Percentiles rank a stretch among this genome's conserved stretches.
Conservation (phyloP, 2,329 filamentous ascomycete genomes). For the Magnaporthiopsis poae region DNA sequence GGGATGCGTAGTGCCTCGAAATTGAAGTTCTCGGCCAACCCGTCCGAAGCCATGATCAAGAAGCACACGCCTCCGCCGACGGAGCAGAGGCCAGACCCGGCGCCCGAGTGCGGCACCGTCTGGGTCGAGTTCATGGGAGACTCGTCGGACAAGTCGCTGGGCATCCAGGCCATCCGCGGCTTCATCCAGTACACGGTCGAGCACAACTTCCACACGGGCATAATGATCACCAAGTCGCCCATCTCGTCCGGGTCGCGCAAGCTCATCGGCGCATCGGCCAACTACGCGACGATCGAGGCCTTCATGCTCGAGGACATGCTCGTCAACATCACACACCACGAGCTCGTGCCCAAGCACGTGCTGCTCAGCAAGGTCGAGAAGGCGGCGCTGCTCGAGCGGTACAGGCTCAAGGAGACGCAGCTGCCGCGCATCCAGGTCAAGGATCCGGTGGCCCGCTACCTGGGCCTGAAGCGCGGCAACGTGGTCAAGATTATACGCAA, state of each 20-base stretch:
- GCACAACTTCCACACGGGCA: conserved; percentile 77
- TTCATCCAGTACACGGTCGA: conserved; percentile 76
- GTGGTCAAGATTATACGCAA: conserved; percentile 97
- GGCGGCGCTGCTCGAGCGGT: conserved; percentile 70
- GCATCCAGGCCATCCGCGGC: conserved; percentile 81
- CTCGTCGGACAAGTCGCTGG: conserved; percentile 57
- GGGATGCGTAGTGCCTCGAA: conserved; percentile 54
- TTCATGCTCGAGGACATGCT: conserved; percentile 93
- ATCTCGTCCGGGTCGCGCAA: conserved; percentile 83
- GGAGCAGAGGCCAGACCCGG: conserved; percentile 57
- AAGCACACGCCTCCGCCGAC: conserved; percentile 71
- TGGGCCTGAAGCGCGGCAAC: conserved; percentile 81
- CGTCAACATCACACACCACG: conserved; percentile 96
- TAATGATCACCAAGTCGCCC: conserved; percentile 75
- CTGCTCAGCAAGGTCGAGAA: conserved; percentile 87
- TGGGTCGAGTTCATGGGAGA: conserved; percentile 75
- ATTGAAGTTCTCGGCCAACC: conserved; percentile 81
- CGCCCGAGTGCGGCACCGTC: conserved; percentile 71
- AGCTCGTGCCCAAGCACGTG: conserved; percentile 88
- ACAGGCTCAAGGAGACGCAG: conserved; percentile 94
- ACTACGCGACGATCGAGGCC: conserved; percentile 75
- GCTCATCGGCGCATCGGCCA: conserved; percentile 67
- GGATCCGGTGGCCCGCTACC: conserved; percentile 85
- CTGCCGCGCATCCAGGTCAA: conserved; percentile 82
- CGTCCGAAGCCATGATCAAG: conserved; percentile 71